phyloP scores from a whole-genome alignment of 129 eudicot genomes.

The Sambucus nigra region DNA sequence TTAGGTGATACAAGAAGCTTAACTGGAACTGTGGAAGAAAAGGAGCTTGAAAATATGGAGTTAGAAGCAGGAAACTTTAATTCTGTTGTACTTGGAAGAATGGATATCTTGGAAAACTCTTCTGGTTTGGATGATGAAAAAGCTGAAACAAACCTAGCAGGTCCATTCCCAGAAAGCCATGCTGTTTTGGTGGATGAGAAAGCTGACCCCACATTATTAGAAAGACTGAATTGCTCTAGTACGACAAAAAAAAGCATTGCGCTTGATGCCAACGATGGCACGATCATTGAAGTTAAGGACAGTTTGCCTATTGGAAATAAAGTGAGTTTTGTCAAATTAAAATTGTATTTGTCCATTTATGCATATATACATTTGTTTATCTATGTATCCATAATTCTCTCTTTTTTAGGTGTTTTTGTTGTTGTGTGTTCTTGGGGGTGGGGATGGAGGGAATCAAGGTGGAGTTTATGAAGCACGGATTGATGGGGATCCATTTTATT shows the following conservation, averaged over 20 bases:
- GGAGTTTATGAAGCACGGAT: too few relatives aligned
- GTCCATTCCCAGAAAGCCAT: neutral
- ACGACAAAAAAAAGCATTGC: slow-evolving; percentile 13
- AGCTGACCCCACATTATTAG: slow-evolving; percentile 13
- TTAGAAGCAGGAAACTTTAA: slow-evolving; percentile 7
- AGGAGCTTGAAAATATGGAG: slow-evolving; percentile 14
- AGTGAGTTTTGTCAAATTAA: slow-evolving; percentile 22
- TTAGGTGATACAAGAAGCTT: slow-evolving; percentile 9
- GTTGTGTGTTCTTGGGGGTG: too few relatives aligned
- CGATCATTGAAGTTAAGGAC: slow-evolving; percentile 17
- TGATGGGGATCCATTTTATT: too few relatives aligned
- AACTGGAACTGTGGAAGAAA: slow-evolving; percentile 7
- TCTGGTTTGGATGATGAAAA: slow-evolving; percentile 13
- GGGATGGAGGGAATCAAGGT: too few relatives aligned
- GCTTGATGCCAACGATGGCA: slow-evolving; percentile 9
- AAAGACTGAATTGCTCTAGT: slow-evolving; percentile 8
- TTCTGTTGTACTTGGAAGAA: neutral
- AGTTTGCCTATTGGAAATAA: slow-evolving; percentile 21
- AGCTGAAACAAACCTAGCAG: slow-evolving; percentile 8
- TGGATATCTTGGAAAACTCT: slow-evolving; percentile 9
- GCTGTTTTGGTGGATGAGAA: slow-evolving; percentile 13
- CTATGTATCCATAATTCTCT: neutral
- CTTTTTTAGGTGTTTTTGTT: too few relatives aligned
- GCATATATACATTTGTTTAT: neutral
- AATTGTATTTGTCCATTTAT: slow-evolving; percentile 5